A percentile compares a stretch with the other conserved stretches of the same genome.
Conservation (phyloP, 495 filamentous ascomycete species). For the Aspergillus coremiiformis region DNA sequence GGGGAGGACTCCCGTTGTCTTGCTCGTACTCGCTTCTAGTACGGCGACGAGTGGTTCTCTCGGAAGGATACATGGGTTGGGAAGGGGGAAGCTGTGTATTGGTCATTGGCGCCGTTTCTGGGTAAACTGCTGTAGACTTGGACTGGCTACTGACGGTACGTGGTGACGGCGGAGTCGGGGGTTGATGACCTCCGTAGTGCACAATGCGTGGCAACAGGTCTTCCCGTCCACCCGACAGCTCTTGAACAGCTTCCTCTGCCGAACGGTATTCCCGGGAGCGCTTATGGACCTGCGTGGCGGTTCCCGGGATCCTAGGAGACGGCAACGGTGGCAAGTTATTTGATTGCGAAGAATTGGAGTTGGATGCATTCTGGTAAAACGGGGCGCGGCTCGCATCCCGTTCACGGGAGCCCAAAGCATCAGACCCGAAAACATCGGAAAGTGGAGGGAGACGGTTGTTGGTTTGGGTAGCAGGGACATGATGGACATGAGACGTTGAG, state of each 20-base stretch:
- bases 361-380: slow-evolving; percentile 40
- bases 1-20: slow-evolving; percentile 51
- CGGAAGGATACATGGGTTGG: slow-evolving; percentile 20
- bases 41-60: slow-evolving; percentile 59
- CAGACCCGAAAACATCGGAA: slow-evolving; percentile 83
- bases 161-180: slow-evolving; percentile 89
- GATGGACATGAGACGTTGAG: slow-evolving; percentile 85
- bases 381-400: slow-evolving; percentile 33
- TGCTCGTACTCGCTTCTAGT: slow-evolving; percentile 84
- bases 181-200: slow-evolving; percentile 84
- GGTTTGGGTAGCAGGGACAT: slow-evolving; percentile 80
- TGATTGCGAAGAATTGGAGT: slow-evolving; percentile 62
- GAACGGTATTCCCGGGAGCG: slow-evolving; percentile 86
- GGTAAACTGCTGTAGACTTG: slow-evolving; percentile 29
- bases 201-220: slow-evolving; percentile 88
- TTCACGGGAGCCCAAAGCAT: slow-evolving; percentile 53
- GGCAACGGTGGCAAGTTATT: slow-evolving; percentile 56
- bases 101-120: slow-evolving; percentile 20
- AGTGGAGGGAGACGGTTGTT: slow-evolving; percentile 91
- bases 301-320: slow-evolving; percentile 59
- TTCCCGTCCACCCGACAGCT: slow-evolving; percentile 82
- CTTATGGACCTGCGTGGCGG: slow-evolving; percentile 43
- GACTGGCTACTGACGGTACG: slow-evolving; percentile 30
- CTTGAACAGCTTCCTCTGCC: slow-evolving; percentile 87
- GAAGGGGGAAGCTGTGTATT: slow-evolving; percentile 19